These are phyloP conservation scores for Nicotiana paniculata DNA, from an alignment of 257 asterid genomes.

Conservation along the genomic window DNA sequence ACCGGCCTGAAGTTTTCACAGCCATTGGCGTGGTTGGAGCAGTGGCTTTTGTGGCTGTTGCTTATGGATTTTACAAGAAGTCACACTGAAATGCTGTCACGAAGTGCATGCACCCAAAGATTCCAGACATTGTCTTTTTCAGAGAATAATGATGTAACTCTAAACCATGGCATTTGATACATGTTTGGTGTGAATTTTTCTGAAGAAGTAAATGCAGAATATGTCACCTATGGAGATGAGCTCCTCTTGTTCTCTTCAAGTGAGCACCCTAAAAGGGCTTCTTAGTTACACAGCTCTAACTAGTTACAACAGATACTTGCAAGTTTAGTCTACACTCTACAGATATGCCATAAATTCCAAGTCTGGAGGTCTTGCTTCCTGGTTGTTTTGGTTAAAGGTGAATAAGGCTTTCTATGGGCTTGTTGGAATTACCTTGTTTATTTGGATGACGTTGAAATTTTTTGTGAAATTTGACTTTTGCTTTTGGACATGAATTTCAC, in stretches of 20 bases:
- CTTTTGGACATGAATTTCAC: neutral
- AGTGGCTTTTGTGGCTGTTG: slow-evolving; percentile 66
- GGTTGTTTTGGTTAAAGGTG: neutral
- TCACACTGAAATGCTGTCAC: slow-evolving; percentile 34
- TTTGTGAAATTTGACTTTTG: neutral
- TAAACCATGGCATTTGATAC: neutral
- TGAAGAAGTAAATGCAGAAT: neutral
- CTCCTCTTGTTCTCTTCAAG: neutral
- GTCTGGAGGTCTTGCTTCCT: neutral
- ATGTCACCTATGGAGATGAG: neutral
- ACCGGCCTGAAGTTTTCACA: slow-evolving; percentile 61
- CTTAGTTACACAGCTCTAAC: neutral
- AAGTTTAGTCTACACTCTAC: neutral
- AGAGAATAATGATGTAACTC: neutral
- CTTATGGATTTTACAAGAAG: slow-evolving; percentile 52
- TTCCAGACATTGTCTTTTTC: neutral
- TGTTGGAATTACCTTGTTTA: neutral
- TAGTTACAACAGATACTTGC: neutral
- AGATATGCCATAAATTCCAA: neutral
- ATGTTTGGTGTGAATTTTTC: neutral
- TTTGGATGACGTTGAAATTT: neutral
- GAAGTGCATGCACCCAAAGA: neutral
- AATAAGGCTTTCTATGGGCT: neutral
- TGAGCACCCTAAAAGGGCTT: neutral
- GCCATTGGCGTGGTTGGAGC: slow-evolving; percentile 67